Base-by-base conservation (phyloP, 345 rosid species). In the Camelina neglecta region DNA sequence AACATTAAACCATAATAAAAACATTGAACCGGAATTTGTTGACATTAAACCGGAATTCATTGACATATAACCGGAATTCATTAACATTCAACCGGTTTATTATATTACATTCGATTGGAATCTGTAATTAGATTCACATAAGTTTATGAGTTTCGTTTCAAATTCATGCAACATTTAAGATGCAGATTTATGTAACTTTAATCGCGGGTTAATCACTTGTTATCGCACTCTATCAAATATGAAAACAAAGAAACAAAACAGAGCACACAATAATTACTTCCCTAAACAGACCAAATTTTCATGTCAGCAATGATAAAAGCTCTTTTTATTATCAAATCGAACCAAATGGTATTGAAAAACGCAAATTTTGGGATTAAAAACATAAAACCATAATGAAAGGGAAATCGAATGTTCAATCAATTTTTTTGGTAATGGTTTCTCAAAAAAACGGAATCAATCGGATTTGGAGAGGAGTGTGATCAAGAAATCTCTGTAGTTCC, bases 401-500 rank as follows among this genome's bases (percentile, higher is more conserved):
- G 56, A 74, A 61, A 18, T 24, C 9, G 23, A 60, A 68, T 18
- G 35, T 24, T 67, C 41, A 35, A 12, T 35, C 26, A 60, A 51
- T 39, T 71, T 6, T 6, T 29, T 56, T 61, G 49, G 15, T 48
- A 45, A 23, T n/a, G 8, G 1, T 55, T 76, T 35, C 18, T 63
- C 45, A 56, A 29, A 39, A 39, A 50, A 39, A 50, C 10, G 67
- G 39, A 39, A 68, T 85, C 72, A 84, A 20, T 80, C 63, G 16
- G 85, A 87, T 79, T 74, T 86, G 15, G 88, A 75, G 7, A 87
- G 35, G 55, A 93, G 60, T 26, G 87, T 64, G 66, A 89, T 80
- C 87, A 91, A 79, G 77, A 88, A 78, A 69, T 91, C 98, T 85
- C 59, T 90, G 21, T 90, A 94, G 84, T 84, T 87, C n/a, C 97